phyloP scores from a whole-genome alignment of 164 flowering plant genomes.

The Pachysandra terminalis region DNA sequence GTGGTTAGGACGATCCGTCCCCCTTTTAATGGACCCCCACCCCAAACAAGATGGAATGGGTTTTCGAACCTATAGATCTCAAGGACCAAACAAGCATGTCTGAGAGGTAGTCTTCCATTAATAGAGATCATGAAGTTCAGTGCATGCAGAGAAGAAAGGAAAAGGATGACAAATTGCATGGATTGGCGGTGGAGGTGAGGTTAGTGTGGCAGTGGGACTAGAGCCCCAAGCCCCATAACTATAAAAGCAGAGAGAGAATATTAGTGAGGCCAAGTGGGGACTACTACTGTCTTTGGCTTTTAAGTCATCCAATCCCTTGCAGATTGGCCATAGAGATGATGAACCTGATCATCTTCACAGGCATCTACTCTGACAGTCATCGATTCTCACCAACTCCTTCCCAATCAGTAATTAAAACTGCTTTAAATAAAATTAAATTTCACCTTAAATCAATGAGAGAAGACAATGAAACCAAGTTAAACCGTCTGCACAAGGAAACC shows the following conservation, averaged over 20 bases:
- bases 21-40: no score
- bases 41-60: no score
- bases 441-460: neutral
- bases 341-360: slow-evolving; percentile 15
- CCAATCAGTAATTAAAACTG: neutral
- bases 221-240: slow-evolving; percentile 11
- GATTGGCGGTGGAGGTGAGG: slow-evolving; percentile 33
- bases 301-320: slow-evolving; percentile 29
- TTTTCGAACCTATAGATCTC: no score
- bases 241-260: neutral
- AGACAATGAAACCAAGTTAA: neutral
- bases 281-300: slow-evolving; percentile 23
- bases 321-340: slow-evolving; percentile 23
- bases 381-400: neutral
- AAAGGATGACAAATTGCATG: slow-evolving; percentile 33
- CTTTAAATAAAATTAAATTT: neutral
- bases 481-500: slow-evolving; percentile 15
- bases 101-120: neutral
- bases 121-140: slow-evolving; percentile 6
- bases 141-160: slow-evolving; percentile 18
- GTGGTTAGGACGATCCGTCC: no score
- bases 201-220: neutral
- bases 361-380: neutral
- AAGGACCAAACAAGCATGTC: neutral
- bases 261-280: slow-evolving; percentile 23